Base-by-base conservation (phyloP, 306 rosid species). In the Acacia confusa region DNA sequence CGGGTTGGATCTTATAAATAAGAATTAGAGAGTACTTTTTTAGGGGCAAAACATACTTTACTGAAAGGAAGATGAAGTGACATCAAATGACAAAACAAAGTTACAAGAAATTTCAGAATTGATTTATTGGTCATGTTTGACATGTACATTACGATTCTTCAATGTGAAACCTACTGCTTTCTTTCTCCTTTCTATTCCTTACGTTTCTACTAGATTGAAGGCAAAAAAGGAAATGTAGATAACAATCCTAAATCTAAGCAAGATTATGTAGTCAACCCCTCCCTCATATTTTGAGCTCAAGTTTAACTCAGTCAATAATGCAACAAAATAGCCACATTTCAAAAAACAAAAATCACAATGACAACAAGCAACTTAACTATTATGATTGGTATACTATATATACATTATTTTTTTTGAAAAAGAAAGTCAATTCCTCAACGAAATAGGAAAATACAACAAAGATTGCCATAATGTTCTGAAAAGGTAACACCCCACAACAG, bases 201-300 rank as follows among this genome's bases (percentile, higher is more conserved):
- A 65, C 28, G 65, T 74, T 25, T 44, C 52, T 7, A 81, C 58
- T 27, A 74, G 24, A 65, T n/a, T 7, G 74, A 40, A 73, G 52
- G 52, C 43, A 44, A 81, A 38, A 38, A 50, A 34, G 57, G 72
- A 65, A 27, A 6, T 36, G 41, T 73, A 80, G 50, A 80, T 63
- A 60, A 61, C 13, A 80, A 61, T 43, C 63, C 28, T 72, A 60
- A 71, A 47, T 80, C 67, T 68, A 30, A 15, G 74, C 34, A 80
- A 72, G 48, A 64, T 73, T 61, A 64, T 28, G 63, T 36, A 48
- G 68, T 41, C 27, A 50, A 24, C 24, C 32, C 32, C 30, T 22
- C 30, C 48, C 34, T 43, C 45, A 24, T 22, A 47, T 19, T 74
- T 65, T 28, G 41, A 50, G 45, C 66, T 17, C 41, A 74, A 48